Evolutionary conservation across 129 eudicot genomes (phyloP).

Genomic region (Calendula officinalis): DNA sequence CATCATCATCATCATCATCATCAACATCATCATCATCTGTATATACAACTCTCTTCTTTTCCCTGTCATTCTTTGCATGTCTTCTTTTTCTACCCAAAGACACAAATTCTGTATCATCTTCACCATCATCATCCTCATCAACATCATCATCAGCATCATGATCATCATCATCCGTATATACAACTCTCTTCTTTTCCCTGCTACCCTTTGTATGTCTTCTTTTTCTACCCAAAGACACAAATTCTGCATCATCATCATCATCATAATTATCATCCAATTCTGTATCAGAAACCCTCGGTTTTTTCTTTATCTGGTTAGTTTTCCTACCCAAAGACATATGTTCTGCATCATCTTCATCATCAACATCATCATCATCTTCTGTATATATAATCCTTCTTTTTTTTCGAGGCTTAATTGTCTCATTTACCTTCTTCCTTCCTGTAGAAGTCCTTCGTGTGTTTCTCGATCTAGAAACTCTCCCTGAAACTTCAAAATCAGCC

Average conservation of each 20-base stretch:
- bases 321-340: slow-evolving; percentile 16
- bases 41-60: slow-evolving; percentile 16
- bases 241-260: slow-evolving; percentile 8
- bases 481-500: slow-evolving; percentile 39
- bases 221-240: slow-evolving; percentile 1
- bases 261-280: slow-evolving; percentile 12
- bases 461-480: slow-evolving; percentile 38
- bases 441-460: slow-evolving; percentile 29
- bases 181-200: slow-evolving; percentile 18
- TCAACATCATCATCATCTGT: slow-evolving; percentile 9
- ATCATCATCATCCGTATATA: slow-evolving; percentile 15
- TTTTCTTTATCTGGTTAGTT: slow-evolving; percentile 17
- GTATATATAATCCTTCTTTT: slow-evolving; percentile 26
- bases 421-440: slow-evolving; percentile 38
- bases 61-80: not conserved
- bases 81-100: not conserved
- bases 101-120: not conserved
- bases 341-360: slow-evolving; percentile 21
- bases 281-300: slow-evolving; percentile 5
- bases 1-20: slow-evolving; percentile 3
- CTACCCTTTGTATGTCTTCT: not conserved
- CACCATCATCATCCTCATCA: slow-evolving; percentile 7
- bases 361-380: slow-evolving; percentile 33
- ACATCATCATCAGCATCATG: slow-evolving; percentile 13
- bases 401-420: slow-evolving; percentile 27